A percentile compares a stretch with the other conserved stretches of the same genome.
These are phyloP conservation scores for Hansenula lynferdii DNA, from an alignment of 1,139 yeast species.

Conservation along the genomic window DNA sequence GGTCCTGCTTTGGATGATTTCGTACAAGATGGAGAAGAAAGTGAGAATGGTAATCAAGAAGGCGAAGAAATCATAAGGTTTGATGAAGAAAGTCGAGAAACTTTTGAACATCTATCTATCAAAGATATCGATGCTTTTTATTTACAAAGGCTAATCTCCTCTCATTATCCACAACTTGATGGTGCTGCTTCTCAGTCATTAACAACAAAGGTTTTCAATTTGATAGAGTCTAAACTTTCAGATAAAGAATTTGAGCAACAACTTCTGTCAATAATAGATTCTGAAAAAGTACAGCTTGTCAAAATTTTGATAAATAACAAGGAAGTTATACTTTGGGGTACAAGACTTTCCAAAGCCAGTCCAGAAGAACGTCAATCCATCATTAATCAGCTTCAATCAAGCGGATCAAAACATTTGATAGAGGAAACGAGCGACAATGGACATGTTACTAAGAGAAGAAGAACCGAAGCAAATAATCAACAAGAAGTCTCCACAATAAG, in stretches of 20 bases:
- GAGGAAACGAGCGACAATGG: constrained; percentile 16
- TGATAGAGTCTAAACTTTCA: constrained; percentile 33
- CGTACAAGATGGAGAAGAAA: constrained; percentile 26
- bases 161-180: constrained; percentile 30
- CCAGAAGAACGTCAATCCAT: constrained; percentile 28
- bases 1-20: constrained; percentile 25
- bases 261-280: constrained; percentile 45
- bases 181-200: constrained; percentile 31
- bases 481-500: constrained; percentile 17
- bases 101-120: constrained; percentile 2
- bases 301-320: constrained; percentile 48
- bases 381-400: constrained; percentile 26
- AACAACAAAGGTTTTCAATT: constrained; percentile 23
- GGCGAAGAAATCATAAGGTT: constrained; percentile 26
- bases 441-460: constrained; percentile 20
- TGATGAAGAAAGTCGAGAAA: constrained; percentile 10
- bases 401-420: constrained; percentile 29
- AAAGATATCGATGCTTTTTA: constrained; percentile 45
- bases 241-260: constrained; percentile 46
- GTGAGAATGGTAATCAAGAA: constrained; percentile 23
- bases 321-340: constrained; percentile 50
- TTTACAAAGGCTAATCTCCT: constrained; percentile 40
- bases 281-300: constrained; percentile 46
- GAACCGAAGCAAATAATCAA: constrained; percentile 6
- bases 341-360: constrained; percentile 36